A percentile compares a stretch with the other conserved stretches of the same genome.
These are phyloP conservation scores for Neurospora sp. DNA, from an alignment of 2,329 filamentous ascomycete genomes.

Conservation along the genomic window DNA sequence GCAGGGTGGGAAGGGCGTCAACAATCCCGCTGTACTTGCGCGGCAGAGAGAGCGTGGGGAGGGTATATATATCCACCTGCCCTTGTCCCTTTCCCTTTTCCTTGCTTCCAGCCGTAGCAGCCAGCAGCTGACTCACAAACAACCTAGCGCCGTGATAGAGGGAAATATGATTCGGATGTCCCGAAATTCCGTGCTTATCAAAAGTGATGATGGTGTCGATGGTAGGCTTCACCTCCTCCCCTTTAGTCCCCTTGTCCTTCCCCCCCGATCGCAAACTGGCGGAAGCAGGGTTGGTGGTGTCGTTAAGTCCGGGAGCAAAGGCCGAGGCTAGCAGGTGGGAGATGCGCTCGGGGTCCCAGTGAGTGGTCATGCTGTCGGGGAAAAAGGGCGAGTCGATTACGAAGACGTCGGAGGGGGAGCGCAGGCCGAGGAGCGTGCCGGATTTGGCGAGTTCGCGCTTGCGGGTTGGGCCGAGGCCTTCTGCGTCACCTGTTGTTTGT, in stretches of 20 bases:
- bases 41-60: slow-evolving; percentile 59
- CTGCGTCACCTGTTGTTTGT: slow-evolving; percentile 58
- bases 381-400: slow-evolving; percentile 78
- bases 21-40: slow-evolving; percentile 76
- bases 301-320: slow-evolving; percentile 57
- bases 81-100: slow-evolving; percentile 6
- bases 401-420: slow-evolving; percentile 67
- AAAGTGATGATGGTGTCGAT: slow-evolving; percentile 89
- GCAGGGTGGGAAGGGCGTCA: slow-evolving; percentile 64
- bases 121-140: slow-evolving; percentile 60
- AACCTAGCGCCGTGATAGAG: slow-evolving; percentile 70
- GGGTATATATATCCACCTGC: slow-evolving; percentile 68
- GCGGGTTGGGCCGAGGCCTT: slow-evolving; percentile 73
- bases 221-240: slow-evolving; percentile 28
- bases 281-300: slow-evolving; percentile 19
- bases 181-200: slow-evolving; percentile 70
- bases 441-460: slow-evolving; percentile 78
- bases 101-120: slow-evolving; percentile 48
- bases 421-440: slow-evolving; percentile 64
- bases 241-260: background rate
- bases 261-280: slow-evolving; percentile 10
- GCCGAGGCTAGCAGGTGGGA: slow-evolving; percentile 58
- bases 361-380: slow-evolving; percentile 76
- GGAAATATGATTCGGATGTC: slow-evolving; percentile 88
- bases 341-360: slow-evolving; percentile 65